Base-by-base conservation (phyloP, 805 yeast species). In the Kazachstania taianensis region DNA sequence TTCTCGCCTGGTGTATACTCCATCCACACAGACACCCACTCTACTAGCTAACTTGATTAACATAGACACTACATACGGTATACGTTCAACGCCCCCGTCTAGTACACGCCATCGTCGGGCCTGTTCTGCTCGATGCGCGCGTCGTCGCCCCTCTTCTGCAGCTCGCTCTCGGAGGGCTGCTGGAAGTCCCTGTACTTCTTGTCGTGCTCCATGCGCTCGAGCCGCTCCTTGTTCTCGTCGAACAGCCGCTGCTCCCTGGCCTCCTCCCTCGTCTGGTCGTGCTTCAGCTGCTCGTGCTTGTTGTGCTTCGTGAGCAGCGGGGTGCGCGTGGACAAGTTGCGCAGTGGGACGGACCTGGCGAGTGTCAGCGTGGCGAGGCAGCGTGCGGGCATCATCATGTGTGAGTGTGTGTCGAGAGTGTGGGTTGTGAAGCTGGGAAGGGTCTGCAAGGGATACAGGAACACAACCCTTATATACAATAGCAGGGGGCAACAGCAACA, bases 91-190 rank as follows among this genome's bases (percentile, higher is more conserved):
- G n/a, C n/a, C n/a, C n/a, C n/a, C n/a, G 26, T 2, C 38, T 41
- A 55, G 36, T 55, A 57, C 18, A 55, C 59, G 19, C 62, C 62
- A 33, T 57, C 62, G 37, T 57, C 62, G 12, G 62, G 55, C 36
- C 62, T 52, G 30, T 55, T 55, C 38, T 57, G 62, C 34, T 55
- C 59, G 26, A 57, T 44, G 30, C 50, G 48, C 7, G 59, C 62
- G 28, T 53, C 48, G 12, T 52, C 58, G 33, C 62, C 60, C 32
- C 37, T 49, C 37, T 52, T 44, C 39, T 52, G 49, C 22, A 57
- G 33, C 22, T 43, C 46, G 17, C 46, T 52, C 33, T 41, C 37
- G 15, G 43, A 38, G 5, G 55, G 55, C 28, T 48, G 44, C 30
- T 45, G 37, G 30, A 30, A 29, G 16, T 41, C 41, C 4, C 38